Evolutionary conservation across 2,329 filamentous ascomycete species (phyloP).

Genomic region (Pseudopithomyces maydicus): DNA sequence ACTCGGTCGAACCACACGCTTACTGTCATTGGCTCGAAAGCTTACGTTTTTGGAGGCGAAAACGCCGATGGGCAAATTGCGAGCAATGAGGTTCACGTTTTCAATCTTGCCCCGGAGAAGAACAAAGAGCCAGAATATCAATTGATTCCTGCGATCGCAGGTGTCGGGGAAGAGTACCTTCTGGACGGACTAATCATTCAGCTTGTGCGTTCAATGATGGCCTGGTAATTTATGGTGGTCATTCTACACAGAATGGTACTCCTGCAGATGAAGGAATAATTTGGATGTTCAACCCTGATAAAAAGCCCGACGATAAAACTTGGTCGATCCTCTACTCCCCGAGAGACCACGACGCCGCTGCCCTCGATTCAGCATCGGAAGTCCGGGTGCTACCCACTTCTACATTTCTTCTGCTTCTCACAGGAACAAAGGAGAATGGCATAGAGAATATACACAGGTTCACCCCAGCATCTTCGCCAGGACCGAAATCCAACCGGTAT

Average conservation of each 20-base stretch:
- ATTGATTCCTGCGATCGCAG: conserved; percentile 47
- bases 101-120: conserved; percentile 41
- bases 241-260: conserved; percentile 29
- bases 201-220: conserved; percentile 47
- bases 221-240: conserved; percentile 49
- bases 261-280: conserved; percentile 43
- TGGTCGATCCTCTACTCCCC: conserved; percentile 27
- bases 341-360: neutral
- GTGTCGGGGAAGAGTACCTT: conserved; percentile 38
- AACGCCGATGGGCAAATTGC: conserved; percentile 42
- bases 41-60: conserved; percentile 52
- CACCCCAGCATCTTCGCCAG: conserved; percentile 32
- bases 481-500: conserved; percentile 25
- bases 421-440: conserved; percentile 29
- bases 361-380: conserved; percentile 13
- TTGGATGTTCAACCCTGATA: conserved; percentile 48
- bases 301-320: conserved; percentile 19
- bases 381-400: neutral
- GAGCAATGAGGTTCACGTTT: conserved; percentile 49
- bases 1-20: conserved; percentile 47
- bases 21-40: conserved; percentile 48
- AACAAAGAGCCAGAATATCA: conserved; percentile 46
- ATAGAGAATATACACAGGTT: conserved; percentile 25
- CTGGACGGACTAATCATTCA: conserved; percentile 44
- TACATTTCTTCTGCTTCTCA: conserved; percentile 28